These are phyloP conservation scores for Aegilops speltoides DNA, from an alignment of 176 grass and related monocot genomes.

Conservation along the genomic window DNA sequence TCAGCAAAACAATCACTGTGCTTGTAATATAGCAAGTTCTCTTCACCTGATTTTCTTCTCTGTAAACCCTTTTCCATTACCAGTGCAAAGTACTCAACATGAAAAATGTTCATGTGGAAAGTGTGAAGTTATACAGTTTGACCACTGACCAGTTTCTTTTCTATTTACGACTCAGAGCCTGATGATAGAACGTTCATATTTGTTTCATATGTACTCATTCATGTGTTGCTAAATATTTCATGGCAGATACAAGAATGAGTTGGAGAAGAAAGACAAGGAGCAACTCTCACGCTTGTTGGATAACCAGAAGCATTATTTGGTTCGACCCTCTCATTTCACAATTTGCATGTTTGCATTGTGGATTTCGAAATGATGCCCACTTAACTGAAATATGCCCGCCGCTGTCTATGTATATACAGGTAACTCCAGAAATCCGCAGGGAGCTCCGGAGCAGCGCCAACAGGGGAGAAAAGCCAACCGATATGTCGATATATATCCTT, in stretches of 20 bases:
- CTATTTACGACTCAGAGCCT: not conserved
- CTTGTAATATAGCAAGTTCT: not conserved
- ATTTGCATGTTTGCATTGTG: not conserved
- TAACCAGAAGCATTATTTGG: conserved; percentile 93
- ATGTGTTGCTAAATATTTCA: not conserved
- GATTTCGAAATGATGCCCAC: not conserved
- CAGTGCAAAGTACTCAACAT: not conserved
- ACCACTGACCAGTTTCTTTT: not conserved
- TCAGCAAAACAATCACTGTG: not conserved
- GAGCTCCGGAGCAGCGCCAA: conserved; percentile 66
- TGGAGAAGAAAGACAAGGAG: conserved; percentile 78
- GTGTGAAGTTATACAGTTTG: not conserved
- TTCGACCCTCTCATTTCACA: conserved; percentile 7
- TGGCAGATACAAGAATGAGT: conserved; percentile 83
- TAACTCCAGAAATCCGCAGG: conserved; percentile 88
- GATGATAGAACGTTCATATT: not conserved
- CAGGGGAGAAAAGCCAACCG: conserved; percentile 58
- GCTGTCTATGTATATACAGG: conserved; percentile 38
- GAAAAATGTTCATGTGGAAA: not conserved
- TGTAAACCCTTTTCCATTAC: not conserved
- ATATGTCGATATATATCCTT: conserved; percentile 63
- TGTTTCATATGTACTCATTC: conserved; percentile 3
- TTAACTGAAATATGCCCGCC: conserved; percentile 5
- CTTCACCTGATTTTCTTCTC: not conserved
- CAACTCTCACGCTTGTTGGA: conserved; percentile 60